Conservation (phyloP, 306 rosid genomes). For the Styphnolobium japonicum region DNA sequence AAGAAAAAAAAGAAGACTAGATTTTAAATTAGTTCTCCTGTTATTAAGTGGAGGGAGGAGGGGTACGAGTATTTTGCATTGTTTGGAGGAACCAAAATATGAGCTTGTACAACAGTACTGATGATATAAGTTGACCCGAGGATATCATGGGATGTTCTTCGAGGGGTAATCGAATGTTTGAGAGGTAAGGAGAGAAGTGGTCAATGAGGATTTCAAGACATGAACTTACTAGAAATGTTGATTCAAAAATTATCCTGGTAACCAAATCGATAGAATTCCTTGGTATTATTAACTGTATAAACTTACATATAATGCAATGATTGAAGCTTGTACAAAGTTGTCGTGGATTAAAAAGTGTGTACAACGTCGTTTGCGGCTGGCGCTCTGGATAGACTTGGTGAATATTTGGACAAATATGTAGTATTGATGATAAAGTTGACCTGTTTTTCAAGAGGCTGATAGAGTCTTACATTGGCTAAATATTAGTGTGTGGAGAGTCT, state of each 20-base stretch:
- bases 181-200: background rate
- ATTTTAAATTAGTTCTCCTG: background rate
- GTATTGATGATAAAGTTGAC: background rate
- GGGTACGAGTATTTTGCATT: background rate
- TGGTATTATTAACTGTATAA: background rate
- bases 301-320: background rate
- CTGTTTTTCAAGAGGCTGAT: no score
- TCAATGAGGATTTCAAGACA: background rate
- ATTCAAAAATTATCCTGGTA: background rate
- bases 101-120: background rate
- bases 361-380: slow-evolving; percentile 3
- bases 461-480: no score
- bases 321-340: slow-evolving; percentile 2
- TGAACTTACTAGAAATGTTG: background rate
- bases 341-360: background rate
- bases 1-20: background rate
- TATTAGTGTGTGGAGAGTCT: no score
- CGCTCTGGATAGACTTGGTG: background rate
- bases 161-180: background rate
- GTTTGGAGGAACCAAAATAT: background rate
- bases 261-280: background rate
- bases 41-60: background rate
- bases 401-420: slow-evolving; percentile 5
- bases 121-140: background rate
- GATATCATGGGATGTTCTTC: background rate